These are phyloP conservation scores for Phytophthora colocasiae DNA, from an alignment of 352 stramenopile genomes.

Conservation along the genomic window DNA sequence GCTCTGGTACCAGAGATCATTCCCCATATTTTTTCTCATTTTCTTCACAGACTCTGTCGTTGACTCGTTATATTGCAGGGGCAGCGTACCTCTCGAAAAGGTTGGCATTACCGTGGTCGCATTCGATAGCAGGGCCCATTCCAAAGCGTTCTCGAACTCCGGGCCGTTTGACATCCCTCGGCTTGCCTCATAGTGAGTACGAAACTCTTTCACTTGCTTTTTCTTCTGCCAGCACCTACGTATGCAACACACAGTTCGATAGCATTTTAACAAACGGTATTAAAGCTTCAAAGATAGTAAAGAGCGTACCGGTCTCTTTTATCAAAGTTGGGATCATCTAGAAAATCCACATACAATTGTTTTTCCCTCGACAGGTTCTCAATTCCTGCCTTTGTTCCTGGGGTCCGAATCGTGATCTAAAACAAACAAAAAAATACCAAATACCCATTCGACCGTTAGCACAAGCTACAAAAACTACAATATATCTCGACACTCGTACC, in stretches of 20 bases:
- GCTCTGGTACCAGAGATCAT: neutral
- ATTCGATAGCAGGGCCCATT: neutral
- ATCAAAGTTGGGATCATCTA: neutral
- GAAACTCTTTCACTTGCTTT: neutral
- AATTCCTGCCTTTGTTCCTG: neutral
- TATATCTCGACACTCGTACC: neutral
- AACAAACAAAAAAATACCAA: too few relatives aligned
- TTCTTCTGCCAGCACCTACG: neutral
- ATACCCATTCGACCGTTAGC: too few relatives aligned
- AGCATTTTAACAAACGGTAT: neutral
- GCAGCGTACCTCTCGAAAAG: neutral
- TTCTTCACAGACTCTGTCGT: neutral
- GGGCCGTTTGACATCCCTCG: neutral
- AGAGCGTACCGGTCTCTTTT: neutral
- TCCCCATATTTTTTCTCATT: neutral
- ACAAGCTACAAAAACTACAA: too few relatives aligned
- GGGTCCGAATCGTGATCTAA: neutral
- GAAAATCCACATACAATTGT: neutral
- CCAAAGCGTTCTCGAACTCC: neutral
- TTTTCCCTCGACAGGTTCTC: neutral
- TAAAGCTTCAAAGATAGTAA: neutral
- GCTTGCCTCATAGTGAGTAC: neutral
- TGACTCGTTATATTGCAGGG: neutral
- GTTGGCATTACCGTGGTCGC: neutral
- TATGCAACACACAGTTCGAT: neutral